Evolutionary conservation across 176 grass and related monocot genomes (phyloP).

Genomic region (Otatea glauca): DNA sequence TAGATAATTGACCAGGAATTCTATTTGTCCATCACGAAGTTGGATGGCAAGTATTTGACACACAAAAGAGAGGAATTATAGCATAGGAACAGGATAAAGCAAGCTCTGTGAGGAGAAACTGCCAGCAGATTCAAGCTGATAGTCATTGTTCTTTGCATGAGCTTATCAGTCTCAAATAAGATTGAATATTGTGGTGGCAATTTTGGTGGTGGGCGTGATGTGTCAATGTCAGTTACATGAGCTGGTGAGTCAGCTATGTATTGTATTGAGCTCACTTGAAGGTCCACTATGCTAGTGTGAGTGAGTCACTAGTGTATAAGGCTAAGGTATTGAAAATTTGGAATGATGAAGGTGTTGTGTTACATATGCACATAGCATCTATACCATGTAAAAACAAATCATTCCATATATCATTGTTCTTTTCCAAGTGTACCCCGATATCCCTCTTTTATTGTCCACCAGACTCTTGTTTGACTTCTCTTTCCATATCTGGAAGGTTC

Average conservation of each 20-base stretch:
- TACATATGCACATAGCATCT: not conserved
- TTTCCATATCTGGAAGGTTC: not conserved
- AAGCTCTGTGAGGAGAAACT: not conserved
- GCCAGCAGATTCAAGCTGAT: not conserved
- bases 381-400: not conserved
- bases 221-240: not conserved
- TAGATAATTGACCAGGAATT: not conserved
- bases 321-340: not conserved
- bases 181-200: not conserved
- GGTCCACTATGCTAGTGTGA: not conserved
- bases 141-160: constrained; percentile 1
- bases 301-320: not conserved
- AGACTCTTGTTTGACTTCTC: not conserved
- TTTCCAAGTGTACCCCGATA: not conserved
- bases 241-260: not conserved
- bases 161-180: not conserved
- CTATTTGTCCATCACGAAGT: not conserved
- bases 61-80: not conserved
- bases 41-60: not conserved
- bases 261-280: not conserved
- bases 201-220: not conserved
- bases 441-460: not conserved
- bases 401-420: not conserved
- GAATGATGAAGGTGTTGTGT: not conserved
- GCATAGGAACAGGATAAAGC: not conserved